Evolutionary conservation across 495 filamentous ascomycete species (phyloP), one percentile per base, ranked within the genome.

Genomic region (Cairneyella variabilis): DNA sequence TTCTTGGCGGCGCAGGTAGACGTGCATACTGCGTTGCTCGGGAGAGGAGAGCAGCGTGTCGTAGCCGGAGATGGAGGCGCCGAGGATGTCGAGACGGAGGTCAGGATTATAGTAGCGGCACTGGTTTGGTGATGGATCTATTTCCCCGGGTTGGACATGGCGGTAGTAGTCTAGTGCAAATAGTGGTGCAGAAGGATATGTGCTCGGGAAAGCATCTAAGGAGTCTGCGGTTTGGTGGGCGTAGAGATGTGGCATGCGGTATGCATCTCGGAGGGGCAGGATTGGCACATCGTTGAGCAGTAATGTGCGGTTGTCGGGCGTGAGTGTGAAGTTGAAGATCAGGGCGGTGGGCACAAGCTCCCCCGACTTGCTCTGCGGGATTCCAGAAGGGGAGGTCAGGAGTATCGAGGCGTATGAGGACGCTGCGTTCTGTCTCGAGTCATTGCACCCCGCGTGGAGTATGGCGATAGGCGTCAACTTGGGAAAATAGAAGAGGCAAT

Each of bases 291-390:
- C 48, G 23, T 57, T 50, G 8, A 57, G 47, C 2, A 52, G 27
- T 12, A 57, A 48, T 9, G 26, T 51, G 38, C 38, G 54, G n/a
- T 52, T 39, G 48, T 57, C 54, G 22, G 38, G 54, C 20, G 47
- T 46, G 21, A 57, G 27, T 7, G 54, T 57, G 48, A 57, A 51
- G 48, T 51, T 54, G 34, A 56, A 49, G 26, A 56, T 44, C 11
- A 56, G 30, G 25, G 53, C 53, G 32, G n/a, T 49, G 8, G 43
- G 53, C 4, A 36, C n/a, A 8, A 2, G 40, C 20, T 43, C 42
- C 45, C 23, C 44, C 53, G 27, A 48, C 32, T 17, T 48, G 36
- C 5, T 56, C 36, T 27, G 16, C 21, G 1, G 7, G 23, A 43
- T 56, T 49, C 53, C 53, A 56, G 18, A 48, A 23, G 27, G 37